Base-by-base conservation (phyloP, 371 early-diverging fungal species). In the Rhizopus delemar region DNA sequence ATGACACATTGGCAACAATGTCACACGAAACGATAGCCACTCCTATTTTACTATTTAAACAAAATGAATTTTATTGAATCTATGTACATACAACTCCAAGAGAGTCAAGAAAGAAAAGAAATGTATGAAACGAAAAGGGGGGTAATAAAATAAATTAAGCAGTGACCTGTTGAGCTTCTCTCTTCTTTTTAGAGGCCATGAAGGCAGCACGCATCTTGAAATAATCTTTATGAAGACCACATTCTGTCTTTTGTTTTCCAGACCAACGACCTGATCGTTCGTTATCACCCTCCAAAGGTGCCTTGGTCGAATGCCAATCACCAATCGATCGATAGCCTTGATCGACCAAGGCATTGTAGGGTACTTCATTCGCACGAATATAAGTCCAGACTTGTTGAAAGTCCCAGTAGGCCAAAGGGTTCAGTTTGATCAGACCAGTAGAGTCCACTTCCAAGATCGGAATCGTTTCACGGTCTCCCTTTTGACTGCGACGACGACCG, bases 151-250 rank as follows among this genome's bases (percentile, higher is more conserved):
- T 22, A 22, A 22, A 33, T 60, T 54, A 60, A 29, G 63, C 63
- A 41, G 63, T 35, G 7, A 63, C 51, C 41, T 65, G 60, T 53
- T 71, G 72, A 51, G 69, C 58, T 56, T 76, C 68, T 57, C 69
- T 71, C 63, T 75, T 73, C 59, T 73, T 72, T 63, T 81, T 81
- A 39, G 81, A 70, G 22, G 76, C 76, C 68, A 81, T 67, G 62
- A 77, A 85, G 35, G 83, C 88, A 16, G 88, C 85, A 33, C 90
- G 82, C 92, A 93, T 91, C 80, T 91, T 86, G 77, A 95, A 92
- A 70, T 95, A 96, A 63, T 96, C 94, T 72, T 95, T 93, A 73
- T 96, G 96, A 48, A 96, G 74, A 5, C 96, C 96, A 63, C 96
- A 96, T 74, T 96, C 96, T 0, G 91, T 86, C 82, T 96, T 94